Percentiles rank a stretch among this genome's conserved stretches.
These are phyloP conservation scores for Enterocytospora artemiae DNA, from an alignment of 371 early-diverging fungal species.

Conservation along the genomic window DNA sequence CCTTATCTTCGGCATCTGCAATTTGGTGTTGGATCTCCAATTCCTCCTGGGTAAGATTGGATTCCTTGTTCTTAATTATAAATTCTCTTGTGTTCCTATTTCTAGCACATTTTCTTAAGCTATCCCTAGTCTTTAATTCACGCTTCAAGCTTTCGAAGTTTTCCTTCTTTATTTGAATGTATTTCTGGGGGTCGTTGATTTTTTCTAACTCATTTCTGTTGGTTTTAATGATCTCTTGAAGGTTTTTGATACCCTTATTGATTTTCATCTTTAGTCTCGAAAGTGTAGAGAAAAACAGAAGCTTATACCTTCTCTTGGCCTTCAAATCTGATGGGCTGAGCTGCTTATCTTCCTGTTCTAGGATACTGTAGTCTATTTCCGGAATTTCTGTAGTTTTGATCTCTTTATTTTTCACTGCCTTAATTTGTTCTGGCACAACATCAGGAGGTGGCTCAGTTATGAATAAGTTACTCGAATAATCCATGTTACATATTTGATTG, in stretches of 20 bases:
- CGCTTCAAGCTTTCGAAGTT: conserved; percentile 41
- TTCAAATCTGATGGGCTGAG: conserved; percentile 30
- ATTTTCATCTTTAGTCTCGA: conserved; percentile 50
- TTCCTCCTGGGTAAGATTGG: conserved; percentile 43
- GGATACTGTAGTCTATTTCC: conserved; percentile 17
- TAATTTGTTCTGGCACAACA: conserved; percentile 19
- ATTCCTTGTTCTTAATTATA: conserved; percentile 47
- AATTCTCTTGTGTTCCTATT: conserved; percentile 54
- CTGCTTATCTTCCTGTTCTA: conserved; percentile 23
- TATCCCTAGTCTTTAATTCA: conserved; percentile 44
- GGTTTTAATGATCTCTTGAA: conserved; percentile 22
- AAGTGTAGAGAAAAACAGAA: conserved; percentile 50
- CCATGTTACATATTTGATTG: conserved; percentile 30
- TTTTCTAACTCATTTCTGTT: conserved; percentile 44
- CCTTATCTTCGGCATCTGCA: conserved; percentile 47
- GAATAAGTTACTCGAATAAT: conserved; percentile 29
- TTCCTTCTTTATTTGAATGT: conserved; percentile 38
- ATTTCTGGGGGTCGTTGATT: conserved; percentile 29
- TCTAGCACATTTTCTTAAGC: conserved; percentile 47
- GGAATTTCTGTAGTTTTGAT: conserved; percentile 3
- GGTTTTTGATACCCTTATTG: conserved; percentile 36
- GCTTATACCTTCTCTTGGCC: conserved; percentile 26
- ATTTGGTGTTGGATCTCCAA: conserved; percentile 39
- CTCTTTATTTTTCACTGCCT: conserved; percentile 6
- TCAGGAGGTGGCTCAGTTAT: conserved; percentile 19